Evolutionary conservation across 108 stramenopile genomes (phyloP), one percentile per base, ranked within the genome.

Genomic region (Cyclotella distinguenda): DNA sequence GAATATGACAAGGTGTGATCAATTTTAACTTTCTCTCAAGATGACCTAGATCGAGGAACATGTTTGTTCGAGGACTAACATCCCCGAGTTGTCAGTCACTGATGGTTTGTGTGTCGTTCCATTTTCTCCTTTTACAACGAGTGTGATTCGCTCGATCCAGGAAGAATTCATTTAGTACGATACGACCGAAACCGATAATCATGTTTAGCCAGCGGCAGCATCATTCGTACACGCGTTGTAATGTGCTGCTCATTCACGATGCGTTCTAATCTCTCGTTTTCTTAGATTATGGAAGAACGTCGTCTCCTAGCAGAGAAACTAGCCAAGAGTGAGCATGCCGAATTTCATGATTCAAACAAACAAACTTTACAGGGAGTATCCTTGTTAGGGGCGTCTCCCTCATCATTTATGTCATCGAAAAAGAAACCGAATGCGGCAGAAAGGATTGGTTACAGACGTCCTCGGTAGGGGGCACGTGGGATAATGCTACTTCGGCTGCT

Each of bases 1-100:
- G 91, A 93, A 72, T 93, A 90, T 58, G 83, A 83, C 16, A 70
- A 90, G 87, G 91, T 93, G 45, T 34, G 83, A 25, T 23, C 2
- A 18, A 26, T 2, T 6, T 18, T 10, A 10, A 18, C 18, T 47
- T 47, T 6, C 6, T 18, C 6, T 6, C 11, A 47, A 16, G 16
- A 16, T 47, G 18, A 16, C 18, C 16, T 6, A 47, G 8, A 38
- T 38, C 12, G 8, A 10, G 38, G 38, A 47, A 16, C 16, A 16
- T 47, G 6, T 6, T 47, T 10, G n/a, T n/a, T n/a, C n/a, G n/a
- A n/a, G n/a, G n/a, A n/a, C n/a, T n/a, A n/a, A n/a, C n/a, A n/a
- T n/a, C n/a, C n/a, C n/a, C n/a, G n/a, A n/a, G n/a, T n/a, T n/a
- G n/a, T n/a, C n/a, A n/a, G n/a, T n/a, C n/a, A n/a, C n/a, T n/a